Percentiles rank a stretch among this genome's conserved stretches.
These are phyloP conservation scores for Chrysoporthe cubensis DNA, from an alignment of 2,329 filamentous ascomycete species.

Conservation along the genomic window DNA sequence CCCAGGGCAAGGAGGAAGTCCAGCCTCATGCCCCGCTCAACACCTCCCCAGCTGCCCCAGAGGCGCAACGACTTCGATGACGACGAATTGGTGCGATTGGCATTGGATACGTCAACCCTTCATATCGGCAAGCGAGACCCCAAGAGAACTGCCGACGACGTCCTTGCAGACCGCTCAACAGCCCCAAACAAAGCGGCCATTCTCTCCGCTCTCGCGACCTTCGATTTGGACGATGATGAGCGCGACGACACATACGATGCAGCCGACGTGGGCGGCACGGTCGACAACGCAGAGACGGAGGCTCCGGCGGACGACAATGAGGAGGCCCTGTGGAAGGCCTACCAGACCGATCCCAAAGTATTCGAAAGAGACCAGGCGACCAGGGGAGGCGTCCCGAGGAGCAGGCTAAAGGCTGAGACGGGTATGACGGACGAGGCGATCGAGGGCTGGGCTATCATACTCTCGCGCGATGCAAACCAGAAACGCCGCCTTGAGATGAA, in stretches of 20 bases:
- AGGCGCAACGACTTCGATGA: constrained; percentile 79
- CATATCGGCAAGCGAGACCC: constrained; percentile 77
- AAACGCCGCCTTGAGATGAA: constrained; percentile 72
- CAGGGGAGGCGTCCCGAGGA: constrained; percentile 65
- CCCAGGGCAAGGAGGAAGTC: constrained; percentile 33
- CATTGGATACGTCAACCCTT: constrained; percentile 67
- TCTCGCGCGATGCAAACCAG: constrained; percentile 71
- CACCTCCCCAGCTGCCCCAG: constrained; percentile 58
- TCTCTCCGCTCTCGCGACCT: constrained; percentile 81
- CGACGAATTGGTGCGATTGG: constrained; percentile 77
- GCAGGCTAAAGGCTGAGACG: constrained; percentile 71
- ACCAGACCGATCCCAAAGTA: constrained; percentile 63
- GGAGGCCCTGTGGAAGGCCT: constrained; percentile 73
- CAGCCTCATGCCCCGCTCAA: constrained; percentile 61
- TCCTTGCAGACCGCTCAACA: constrained; percentile 67
- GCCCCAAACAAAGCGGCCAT: constrained; percentile 83
- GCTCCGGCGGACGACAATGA: constrained; percentile 61
- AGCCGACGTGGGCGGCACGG: constrained; percentile 86
- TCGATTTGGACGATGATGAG: constrained; percentile 95
- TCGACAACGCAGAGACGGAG: constrained; percentile 62
- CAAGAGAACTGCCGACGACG: constrained; percentile 68
- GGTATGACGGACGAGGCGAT: constrained; percentile 92
- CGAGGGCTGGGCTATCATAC: constrained; percentile 92
- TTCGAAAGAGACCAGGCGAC: constrained; percentile 76
- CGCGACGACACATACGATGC: constrained; percentile 95